Evolutionary conservation across 1,284 basidiomycete genomes (phyloP), one percentile per base, ranked within the genome.

Genomic region (Moesziomyces parantarcticus): DNA sequence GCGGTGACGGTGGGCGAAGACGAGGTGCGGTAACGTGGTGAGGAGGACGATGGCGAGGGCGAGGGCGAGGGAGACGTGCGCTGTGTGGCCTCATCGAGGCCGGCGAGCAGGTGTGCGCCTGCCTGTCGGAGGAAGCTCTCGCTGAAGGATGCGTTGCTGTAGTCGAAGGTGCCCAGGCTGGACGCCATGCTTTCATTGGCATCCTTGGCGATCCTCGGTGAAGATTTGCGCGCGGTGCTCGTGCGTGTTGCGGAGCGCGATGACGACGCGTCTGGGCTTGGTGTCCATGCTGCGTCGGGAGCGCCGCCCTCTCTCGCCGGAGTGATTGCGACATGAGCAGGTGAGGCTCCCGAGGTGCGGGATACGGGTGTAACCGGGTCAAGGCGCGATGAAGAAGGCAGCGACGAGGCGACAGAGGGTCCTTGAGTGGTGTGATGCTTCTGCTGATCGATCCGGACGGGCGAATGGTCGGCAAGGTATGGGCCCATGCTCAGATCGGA

Each of bases 71-170:
- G 41, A 14, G 49, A 9, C 21, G 32, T 41, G 1, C 16, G 20
- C 18, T 65, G 34, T 4, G 50, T 18, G 6, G 64, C 50, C 21
- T 73, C 70, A 21, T 67, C 66, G 1, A 79, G 60, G 1, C 77
- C 77, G 6, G 68, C 75, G 2, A 79, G 67, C 50, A 76, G 66
- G 22, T 66, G 65, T 9, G 73, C 77, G 6, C 73, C 77, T 44
- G 76, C 78, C n/a, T 68, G 71, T 9, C 67, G 72, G 5, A 80
- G 47, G 46, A 80, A 80, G 47, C 78, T 80, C 49, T 80, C 78
- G 34, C 70, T 71, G 60, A 80, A 80, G 18, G 77, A 78, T 29
- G 75, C 69, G 22, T 80, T 77, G 43, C 65, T 63, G 41, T 58
- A 75, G 32, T 75, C 71, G 22, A 69, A 69, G 5, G 58, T 66